phyloP scores from a whole-genome alignment of 495 filamentous ascomycete genomes.

The Cetradonia linearis region DNA sequence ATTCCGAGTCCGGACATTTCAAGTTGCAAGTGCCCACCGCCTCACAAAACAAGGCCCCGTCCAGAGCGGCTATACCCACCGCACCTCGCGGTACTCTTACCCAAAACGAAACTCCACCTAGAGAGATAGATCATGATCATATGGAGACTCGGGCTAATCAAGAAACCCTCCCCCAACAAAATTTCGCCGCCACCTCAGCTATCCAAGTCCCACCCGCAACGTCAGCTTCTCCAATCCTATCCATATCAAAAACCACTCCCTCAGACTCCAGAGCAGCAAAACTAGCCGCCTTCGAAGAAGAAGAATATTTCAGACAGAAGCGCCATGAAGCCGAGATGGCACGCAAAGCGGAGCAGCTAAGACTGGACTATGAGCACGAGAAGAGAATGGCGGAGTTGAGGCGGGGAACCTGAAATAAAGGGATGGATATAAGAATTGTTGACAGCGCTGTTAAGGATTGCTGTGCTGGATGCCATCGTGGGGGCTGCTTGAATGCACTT shows the following conservation, averaged over 20 bases:
- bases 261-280: background rate
- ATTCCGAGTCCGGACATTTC: background rate
- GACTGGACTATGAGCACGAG: background rate
- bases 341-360: background rate
- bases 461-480: no score
- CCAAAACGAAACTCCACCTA: background rate
- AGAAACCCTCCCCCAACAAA: background rate
- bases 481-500: no score
- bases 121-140: background rate
- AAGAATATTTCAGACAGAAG: constrained; percentile 1
- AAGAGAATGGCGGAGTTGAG: background rate
- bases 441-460: background rate
- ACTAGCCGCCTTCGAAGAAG: background rate
- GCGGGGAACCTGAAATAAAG: background rate
- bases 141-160: background rate
- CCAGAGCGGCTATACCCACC: background rate
- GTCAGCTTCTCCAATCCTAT: background rate
- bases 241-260: background rate
- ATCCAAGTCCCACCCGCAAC: background rate
- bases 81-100: background rate
- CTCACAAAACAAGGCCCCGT: background rate
- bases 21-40: background rate
- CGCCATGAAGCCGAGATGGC: background rate
- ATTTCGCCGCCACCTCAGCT: background rate
- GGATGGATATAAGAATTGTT: background rate